phyloP scores from a whole-genome alignment of 805 yeast genomes.

The Priceomyces castillae region DNA sequence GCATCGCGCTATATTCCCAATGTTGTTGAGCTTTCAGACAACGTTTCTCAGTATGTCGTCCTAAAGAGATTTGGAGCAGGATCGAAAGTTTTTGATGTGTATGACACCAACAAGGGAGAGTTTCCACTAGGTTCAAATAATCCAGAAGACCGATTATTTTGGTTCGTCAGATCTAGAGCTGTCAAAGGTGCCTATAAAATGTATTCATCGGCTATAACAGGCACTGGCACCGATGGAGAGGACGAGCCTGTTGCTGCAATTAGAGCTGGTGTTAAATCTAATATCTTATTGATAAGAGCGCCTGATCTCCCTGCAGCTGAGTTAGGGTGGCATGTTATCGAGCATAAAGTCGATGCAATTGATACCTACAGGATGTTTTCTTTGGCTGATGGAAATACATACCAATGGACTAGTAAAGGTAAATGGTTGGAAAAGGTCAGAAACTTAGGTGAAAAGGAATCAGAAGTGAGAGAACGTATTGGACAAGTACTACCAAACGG shows the following conservation, averaged over 20 bases:
- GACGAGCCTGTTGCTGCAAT: constrained; percentile 58
- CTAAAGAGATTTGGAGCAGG: constrained; percentile 62
- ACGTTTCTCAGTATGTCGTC: constrained; percentile 43
- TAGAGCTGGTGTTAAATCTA: constrained; percentile 61
- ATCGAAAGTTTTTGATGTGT: constrained; percentile 55
- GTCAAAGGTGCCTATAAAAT: constrained; percentile 65
- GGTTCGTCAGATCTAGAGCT: constrained; percentile 61
- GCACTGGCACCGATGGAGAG: constrained; percentile 46
- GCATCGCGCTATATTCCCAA: constrained; percentile 56
- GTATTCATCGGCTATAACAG: constrained; percentile 41
- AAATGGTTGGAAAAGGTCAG: constrained; percentile 55
- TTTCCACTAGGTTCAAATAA: constrained; percentile 41
- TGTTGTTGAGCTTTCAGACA: constrained; percentile 42
- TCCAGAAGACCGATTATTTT: constrained; percentile 45
- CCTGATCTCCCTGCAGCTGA: constrained; percentile 50
- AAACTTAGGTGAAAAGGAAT: constrained; percentile 61
- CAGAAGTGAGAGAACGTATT: constrained; percentile 63
- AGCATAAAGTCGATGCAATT: constrained; percentile 58
- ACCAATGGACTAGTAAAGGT: constrained; percentile 65
- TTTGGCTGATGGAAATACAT: constrained; percentile 56
- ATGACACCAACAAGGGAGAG: constrained; percentile 39
- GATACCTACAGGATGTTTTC: constrained; percentile 61
- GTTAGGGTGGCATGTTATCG: constrained; percentile 62
- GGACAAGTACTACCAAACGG: constrained; percentile 57
- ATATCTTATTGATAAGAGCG: constrained; percentile 53